phyloP scores from a whole-genome alignment of 106 monocot genomes.

The Ottelia alismoides region DNA sequence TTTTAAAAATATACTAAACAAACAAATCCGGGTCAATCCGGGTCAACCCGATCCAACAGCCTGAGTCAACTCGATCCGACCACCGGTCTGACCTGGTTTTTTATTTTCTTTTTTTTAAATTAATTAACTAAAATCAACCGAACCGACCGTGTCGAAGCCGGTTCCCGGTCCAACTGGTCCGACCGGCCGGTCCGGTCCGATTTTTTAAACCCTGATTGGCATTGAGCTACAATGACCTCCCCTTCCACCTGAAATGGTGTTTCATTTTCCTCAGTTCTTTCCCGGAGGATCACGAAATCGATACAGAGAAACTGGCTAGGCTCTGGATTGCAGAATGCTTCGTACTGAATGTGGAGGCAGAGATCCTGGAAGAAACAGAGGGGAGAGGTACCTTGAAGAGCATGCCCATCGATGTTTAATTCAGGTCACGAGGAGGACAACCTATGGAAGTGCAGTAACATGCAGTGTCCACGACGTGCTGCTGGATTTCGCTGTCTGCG shows the following conservation, averaged over 20 bases:
- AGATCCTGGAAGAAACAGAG: conserved; percentile 28
- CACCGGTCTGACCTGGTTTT: too few relatives aligned
- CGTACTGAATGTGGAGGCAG: conserved; percentile 4
- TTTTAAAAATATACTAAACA: too few relatives aligned
- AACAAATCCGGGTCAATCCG: too few relatives aligned
- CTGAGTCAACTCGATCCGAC: too few relatives aligned
- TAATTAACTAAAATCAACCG: too few relatives aligned
- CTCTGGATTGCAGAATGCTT: conserved; percentile 47
- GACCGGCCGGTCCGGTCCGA: too few relatives aligned
- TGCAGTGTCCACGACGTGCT: conserved; percentile 33
- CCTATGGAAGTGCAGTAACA: conserved; percentile 1
- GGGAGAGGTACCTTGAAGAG: conserved; percentile 21
- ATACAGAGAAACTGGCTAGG: conserved; percentile 18
- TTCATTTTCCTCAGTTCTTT: conserved; percentile 31
- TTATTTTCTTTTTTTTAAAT: too few relatives aligned
- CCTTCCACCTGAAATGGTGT: conserved; percentile 32
- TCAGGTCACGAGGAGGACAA: conserved; percentile 23
- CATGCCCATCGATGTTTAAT: conserved; percentile 33
- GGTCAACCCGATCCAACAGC: too few relatives aligned
- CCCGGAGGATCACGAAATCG: conserved; percentile 25
- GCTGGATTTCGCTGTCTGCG: conserved; percentile 15
- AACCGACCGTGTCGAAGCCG: too few relatives aligned
- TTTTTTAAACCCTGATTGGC: too few relatives aligned
- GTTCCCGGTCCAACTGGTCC: too few relatives aligned
- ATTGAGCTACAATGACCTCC: conserved; percentile 38